Evolutionary conservation across 129 eudicot species (phyloP), one percentile per base, ranked within the genome.

Genomic region (Chrysanthemum lavandulifolium): DNA sequence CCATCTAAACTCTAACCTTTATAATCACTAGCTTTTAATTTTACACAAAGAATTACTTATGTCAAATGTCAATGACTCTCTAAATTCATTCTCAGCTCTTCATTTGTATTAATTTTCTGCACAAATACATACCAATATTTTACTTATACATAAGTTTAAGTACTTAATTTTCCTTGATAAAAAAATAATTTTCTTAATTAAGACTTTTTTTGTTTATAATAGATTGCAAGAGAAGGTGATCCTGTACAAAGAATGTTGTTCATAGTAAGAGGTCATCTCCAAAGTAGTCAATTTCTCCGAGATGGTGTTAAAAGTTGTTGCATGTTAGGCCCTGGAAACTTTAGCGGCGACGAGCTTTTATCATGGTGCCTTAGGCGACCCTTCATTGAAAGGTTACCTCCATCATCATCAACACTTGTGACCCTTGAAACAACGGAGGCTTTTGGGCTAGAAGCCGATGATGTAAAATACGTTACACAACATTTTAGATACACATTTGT

Each of bases 301-400:
- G 96, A 95, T 29, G 97, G 99, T 5, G 87, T 95, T 21, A 73
- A 86, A 72, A 91, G 97, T 65, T 82, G 94, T 73, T 95, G 99
- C 83, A 95, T 95, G 99, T 79, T 95, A 66, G 99, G 99, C 75
- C 99, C 99, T 0, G 99, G 99, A 11, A 95, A 95, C 80, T 95
- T 95, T 73, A 88, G 94, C 2, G 99, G 99, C 0, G 99, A 95
- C 19, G 99, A 95, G 82, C 96, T 95, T 19, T 80, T 95, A 54
- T 90, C 97, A 1, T 95, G 99, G 99, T 95, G 99, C 71, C 85
- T 95, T 0, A 69, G 92, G 6, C 59, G 91, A 6, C 99, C 99
- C 11, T 95, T 95, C 52, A 80, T 95, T 0, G 99, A 95, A 68
- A 63, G 97, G 59, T 81, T 95, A 6, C 99, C 99, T 1, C 97